A percentile compares a stretch with the other conserved stretches of the same genome.
Conservation (phyloP, 1,139 yeast genomes). For the Lodderomyces theae region DNA sequence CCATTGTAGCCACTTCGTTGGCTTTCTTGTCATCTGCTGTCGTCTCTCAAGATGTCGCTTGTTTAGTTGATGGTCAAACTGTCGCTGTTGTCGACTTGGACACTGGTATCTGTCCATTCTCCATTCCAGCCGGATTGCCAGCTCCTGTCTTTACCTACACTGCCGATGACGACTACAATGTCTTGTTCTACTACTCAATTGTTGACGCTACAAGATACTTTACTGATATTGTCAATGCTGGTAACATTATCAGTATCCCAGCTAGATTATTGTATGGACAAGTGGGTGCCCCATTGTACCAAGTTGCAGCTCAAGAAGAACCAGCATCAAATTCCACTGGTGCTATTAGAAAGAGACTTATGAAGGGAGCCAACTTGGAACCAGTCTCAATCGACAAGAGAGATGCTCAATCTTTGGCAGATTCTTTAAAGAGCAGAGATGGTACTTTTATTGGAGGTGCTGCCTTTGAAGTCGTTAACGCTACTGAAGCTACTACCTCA, state of each 20-base stretch:
- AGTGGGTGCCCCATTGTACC: conserved; percentile 27
- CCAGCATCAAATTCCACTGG: conserved; percentile 42
- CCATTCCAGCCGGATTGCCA: conserved; percentile 30
- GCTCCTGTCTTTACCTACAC: conserved; percentile 24
- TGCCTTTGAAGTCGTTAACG: conserved; percentile 26
- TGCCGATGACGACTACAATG: conserved; percentile 32
- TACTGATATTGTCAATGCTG: conserved; percentile 37
- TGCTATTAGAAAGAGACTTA: conserved; percentile 43
- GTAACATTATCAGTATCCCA: conserved; percentile 33
- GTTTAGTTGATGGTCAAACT: conserved; percentile 33
- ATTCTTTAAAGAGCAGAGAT: conserved; percentile 24
- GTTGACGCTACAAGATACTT: conserved; percentile 25
- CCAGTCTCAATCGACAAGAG: conserved; percentile 20
- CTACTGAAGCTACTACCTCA: conserved; percentile 10
- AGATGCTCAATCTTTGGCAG: conserved; percentile 35
- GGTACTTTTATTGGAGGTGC: conserved; percentile 25
- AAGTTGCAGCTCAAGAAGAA: conserved; percentile 26
- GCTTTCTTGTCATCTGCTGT: conserved; percentile 23
- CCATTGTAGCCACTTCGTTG: conserved; percentile 13
- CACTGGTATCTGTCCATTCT: conserved; percentile 42
- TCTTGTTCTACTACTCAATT: conserved; percentile 36
- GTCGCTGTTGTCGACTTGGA: conserved; percentile 40
- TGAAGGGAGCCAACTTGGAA: conserved; percentile 13
- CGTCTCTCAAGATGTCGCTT: conserved; percentile 34
- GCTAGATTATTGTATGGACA: conserved; percentile 28